Conservation (phyloP, 345 rosid species). For the Erodium maritimum region DNA sequence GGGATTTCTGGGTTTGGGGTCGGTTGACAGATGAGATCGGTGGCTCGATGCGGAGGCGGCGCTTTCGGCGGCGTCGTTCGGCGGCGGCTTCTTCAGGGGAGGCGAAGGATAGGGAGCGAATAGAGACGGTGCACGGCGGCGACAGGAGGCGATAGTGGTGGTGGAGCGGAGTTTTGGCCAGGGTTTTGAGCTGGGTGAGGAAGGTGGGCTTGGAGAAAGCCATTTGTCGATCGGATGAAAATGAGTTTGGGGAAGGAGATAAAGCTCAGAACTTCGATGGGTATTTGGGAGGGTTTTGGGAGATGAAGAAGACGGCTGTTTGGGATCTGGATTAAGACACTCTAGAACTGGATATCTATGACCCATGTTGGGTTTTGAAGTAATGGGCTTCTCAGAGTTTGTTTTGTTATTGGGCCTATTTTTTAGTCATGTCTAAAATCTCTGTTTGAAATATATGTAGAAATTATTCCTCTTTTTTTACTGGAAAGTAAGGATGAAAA, state of each 20-base stretch:
- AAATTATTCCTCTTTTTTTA: no score
- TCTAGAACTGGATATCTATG: no score
- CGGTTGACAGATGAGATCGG: constrained; percentile 59
- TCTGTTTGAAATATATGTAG: no score
- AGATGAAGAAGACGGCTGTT: neutral
- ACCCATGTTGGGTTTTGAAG: no score
- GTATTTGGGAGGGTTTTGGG: constrained; percentile 20
- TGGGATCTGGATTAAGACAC: no score
- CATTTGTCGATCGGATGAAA: no score
- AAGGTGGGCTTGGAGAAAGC: constrained; percentile 43
- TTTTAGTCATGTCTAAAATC: no score
- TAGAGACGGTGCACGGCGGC: neutral
- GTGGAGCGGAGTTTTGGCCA: constrained; percentile 13
- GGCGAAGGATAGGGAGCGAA: constrained; percentile 34
- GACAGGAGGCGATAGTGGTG: constrained; percentile 13
- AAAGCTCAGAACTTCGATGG: neutral
- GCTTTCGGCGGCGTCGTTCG: constrained; percentile 82
- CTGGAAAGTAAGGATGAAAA: no score
- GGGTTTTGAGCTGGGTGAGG: constrained; percentile 32
- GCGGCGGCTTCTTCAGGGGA: constrained; percentile 87
- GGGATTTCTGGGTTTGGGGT: constrained; percentile 29
- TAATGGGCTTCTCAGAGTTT: no score
- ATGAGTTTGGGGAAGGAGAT: neutral
- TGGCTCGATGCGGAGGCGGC: constrained; percentile 76
- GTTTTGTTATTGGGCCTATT: no score